These are phyloP conservation scores for Planoprotostelium fungivorum DNA, from an alignment of 78 protist genomes.

Conservation along the genomic window DNA sequence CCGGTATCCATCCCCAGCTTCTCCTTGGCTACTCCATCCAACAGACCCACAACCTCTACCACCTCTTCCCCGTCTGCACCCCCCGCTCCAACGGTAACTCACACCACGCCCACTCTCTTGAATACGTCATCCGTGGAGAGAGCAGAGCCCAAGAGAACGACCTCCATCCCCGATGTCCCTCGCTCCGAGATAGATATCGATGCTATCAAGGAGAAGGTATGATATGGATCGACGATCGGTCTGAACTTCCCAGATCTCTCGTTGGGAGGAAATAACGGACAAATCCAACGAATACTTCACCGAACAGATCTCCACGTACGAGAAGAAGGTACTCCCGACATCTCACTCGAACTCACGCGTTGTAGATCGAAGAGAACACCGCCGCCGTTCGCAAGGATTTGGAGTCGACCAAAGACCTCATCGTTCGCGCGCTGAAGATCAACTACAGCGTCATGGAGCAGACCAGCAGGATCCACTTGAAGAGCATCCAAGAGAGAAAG, in stretches of 20 bases:
- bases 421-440: background rate
- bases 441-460: background rate
- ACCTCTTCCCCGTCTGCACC: no score
- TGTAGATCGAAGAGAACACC: background rate
- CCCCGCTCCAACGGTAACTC: no score
- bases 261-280: background rate
- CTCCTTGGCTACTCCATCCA: no score
- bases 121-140: no score
- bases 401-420: background rate
- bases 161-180: no score
- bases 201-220: no score
- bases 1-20: no score
- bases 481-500: background rate
- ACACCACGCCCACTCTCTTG: no score
- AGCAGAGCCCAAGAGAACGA: no score
- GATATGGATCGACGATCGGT: no score
- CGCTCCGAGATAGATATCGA: no score
- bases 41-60: no score
- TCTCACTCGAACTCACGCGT: background rate
- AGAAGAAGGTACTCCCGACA: background rate
- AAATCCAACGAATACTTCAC: background rate
- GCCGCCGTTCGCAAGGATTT: background rate
- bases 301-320: background rate
- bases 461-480: background rate
- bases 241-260: background rate